Conservation (phyloP, 2,329 filamentous ascomycete genomes). For the Myriosclerotinia duriaeana region DNA sequence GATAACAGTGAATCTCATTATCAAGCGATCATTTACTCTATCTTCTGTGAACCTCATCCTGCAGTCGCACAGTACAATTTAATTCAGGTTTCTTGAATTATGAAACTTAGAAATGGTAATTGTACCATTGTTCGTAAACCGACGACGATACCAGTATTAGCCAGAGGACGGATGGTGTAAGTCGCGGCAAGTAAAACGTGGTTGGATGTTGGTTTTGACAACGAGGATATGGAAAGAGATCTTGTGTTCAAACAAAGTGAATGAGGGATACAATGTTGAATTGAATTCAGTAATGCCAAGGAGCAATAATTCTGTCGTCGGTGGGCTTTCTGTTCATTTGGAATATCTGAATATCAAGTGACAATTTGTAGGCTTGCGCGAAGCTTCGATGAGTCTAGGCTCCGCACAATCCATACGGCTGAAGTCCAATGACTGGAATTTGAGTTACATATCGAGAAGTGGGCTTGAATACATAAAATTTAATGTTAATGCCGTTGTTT, state of each 20-base stretch:
- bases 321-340: background rate
- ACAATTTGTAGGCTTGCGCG: background rate
- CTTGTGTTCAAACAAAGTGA: background rate
- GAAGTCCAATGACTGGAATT: background rate
- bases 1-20: background rate
- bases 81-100: background rate
- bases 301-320: background rate
- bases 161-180: background rate
- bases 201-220: background rate
- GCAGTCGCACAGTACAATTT: background rate
- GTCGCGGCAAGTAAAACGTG: background rate
- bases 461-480: too few relatives aligned
- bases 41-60: background rate
- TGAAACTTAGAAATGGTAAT: background rate
- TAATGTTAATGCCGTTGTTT: background rate
- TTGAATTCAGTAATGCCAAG: slow-evolving; percentile 3
- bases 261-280: background rate
- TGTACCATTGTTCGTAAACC: background rate
- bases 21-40: background rate
- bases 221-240: background rate
- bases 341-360: background rate
- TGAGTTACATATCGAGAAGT: background rate
- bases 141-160: background rate
- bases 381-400: background rate
- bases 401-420: background rate